These are phyloP conservation scores for Arthrinium phaeospermum DNA, from an alignment of 2,329 filamentous ascomycete species.

Conservation along the genomic window DNA sequence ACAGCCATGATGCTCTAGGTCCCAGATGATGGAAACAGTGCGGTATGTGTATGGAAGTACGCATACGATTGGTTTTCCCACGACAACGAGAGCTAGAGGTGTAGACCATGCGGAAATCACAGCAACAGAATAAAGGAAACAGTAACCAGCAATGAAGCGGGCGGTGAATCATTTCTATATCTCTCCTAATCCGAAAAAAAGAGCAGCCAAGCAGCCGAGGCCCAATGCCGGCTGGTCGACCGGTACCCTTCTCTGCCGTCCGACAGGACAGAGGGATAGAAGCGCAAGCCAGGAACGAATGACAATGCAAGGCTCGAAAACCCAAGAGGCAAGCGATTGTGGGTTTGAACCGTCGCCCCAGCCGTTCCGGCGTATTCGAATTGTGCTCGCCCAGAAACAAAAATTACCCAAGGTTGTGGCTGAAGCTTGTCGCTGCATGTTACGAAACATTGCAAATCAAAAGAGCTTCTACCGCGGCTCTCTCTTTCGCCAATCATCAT, in stretches of 20 bases:
- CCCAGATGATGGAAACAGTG: neutral
- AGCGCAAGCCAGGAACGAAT: neutral
- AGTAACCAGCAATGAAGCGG: neutral
- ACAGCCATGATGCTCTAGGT: neutral
- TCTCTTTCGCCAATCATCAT: neutral
- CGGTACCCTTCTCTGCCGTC: neutral
- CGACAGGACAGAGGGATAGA: neutral
- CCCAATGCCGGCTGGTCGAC: neutral
- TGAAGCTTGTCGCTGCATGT: slow-evolving; percentile 8
- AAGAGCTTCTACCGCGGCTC: neutral
- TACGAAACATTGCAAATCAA: neutral
- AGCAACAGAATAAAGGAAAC: neutral
- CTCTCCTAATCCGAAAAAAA: neutral
- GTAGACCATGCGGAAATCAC: neutral
- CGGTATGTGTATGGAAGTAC: neutral
- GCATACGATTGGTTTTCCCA: neutral
- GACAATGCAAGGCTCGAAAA: neutral
- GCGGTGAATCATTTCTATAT: neutral
- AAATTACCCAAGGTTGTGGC: neutral
- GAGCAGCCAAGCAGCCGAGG: neutral
- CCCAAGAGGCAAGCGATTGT: neutral
- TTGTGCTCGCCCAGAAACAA: neutral
- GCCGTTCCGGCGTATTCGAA: neutral
- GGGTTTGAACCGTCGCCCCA: neutral
- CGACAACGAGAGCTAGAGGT: neutral